Evolutionary conservation across 2,329 filamentous ascomycete genomes (phyloP), one percentile per base, ranked within the genome.

Genomic region (Aureobasidium namibiae): DNA sequence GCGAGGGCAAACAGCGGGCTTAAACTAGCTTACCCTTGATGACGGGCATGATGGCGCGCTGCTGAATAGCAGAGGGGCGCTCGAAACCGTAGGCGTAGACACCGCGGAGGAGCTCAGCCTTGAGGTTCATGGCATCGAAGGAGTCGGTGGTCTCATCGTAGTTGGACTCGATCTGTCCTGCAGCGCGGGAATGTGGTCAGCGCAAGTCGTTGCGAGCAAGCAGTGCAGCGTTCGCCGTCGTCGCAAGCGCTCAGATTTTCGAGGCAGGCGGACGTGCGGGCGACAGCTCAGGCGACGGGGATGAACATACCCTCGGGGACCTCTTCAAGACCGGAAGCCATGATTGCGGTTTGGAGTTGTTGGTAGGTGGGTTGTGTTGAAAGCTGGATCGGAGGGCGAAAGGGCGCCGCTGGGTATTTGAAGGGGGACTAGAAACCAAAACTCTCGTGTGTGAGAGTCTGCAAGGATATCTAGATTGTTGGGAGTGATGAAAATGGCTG

Each of bases 21-120:
- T 57, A n/a, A 21, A 33, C 23, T 60, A 58, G 76, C 87, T 76
- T 81, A 94, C 90, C 92, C 86, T 97, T 96, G 84, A 99, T 97
- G 75, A 99, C 94, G 74, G 94, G 95, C 89, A 97, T 95, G 79
- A 99, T 99, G 71, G 94, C 94, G 75, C 95, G 92, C 88, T 96
- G 91, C 88, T 99, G 94, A 71, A 99, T 99, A 76, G 94, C 92
- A 80, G 94, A 99, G 65, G 94, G 94, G 69, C 94, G 92, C 86
- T 99, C 94, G 82, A 99, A 99, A 89, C 94, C 94, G 78, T 99
- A 99, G 76, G 94, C 94, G 79, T 97, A 99, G 77, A 99, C 90
- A 82, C 89, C 94, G 80, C 94, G 91, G 75, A 99, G 90, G 74
- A 99, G 89, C 83, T 99, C 94, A 66, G 90, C 75, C 86, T 95